Base-by-base conservation (phyloP, 768 basidiomycete genomes). In the Terana coerulea region DNA sequence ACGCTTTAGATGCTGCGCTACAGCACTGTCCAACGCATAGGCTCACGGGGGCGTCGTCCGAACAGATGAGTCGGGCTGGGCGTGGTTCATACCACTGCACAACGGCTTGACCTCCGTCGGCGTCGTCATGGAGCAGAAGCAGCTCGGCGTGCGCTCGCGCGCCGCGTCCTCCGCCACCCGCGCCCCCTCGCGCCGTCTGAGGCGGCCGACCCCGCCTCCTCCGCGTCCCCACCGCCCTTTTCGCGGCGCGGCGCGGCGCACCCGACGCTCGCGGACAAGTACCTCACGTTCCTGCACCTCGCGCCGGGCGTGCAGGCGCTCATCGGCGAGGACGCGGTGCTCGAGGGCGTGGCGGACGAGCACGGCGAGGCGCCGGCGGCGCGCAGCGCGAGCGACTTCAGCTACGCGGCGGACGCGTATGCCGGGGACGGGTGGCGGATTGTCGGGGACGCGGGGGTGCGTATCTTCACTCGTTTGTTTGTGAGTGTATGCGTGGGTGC, bases 1-100 rank as follows among this genome's bases (percentile, higher is more conserved):
- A 56, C 56, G 71, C n/a, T n/a, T n/a, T n/a, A n/a, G n/a, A n/a
- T n/a, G n/a, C n/a, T n/a, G n/a, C n/a, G n/a, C n/a, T 58, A 3
- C 19, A 1, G 37, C 59, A 10, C 41, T 7, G 6, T 19, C 19
- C 31, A 17, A 6, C 24, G 25, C 9, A 21, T 46, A 31, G 40
- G 22, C 25, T n/a, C 24, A 43, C 17, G 24, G 35, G 11, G 17
- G 24, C 30, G 2, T 30, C 28, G 12, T 22, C 51, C 4, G 26
- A 14, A 25, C 56, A 78, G 78, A 79, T 36, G 75, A 78, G 55
- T 71, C 72, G 17, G 78, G 79, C 6, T 80, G 79, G 79, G 72
- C 69, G n/a, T 80, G 79, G 79, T 78, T 77, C 52, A 81, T 81
- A 36, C 79, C 78, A 2, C 69, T 80, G 14, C 69, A 75, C 53